Evolutionary conservation across 2,329 filamentous ascomycete species (phyloP), one percentile per base, ranked within the genome.

Genomic region (Colletotrichum graminicola): DNA sequence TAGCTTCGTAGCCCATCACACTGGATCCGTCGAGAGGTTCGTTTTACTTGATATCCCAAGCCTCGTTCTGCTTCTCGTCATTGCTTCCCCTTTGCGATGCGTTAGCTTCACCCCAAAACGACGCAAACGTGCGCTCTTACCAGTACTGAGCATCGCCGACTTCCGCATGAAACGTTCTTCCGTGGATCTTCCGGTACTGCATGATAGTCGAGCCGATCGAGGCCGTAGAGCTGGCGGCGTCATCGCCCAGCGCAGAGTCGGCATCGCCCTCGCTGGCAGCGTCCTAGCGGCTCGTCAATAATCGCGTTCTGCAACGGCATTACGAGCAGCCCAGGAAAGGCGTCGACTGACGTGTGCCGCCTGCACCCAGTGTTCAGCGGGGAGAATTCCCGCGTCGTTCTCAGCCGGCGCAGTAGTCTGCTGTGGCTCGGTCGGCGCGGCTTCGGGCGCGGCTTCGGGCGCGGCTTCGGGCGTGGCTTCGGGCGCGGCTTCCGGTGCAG

Each of bases 111-210:
- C 41, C 16, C 29, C 23, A 21, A 5, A 8, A 21, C 18, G 45
- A 23, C 2, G 6, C n/a, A 16, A 12, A 5, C 23, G 32, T 21
- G 45, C 4, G 23, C 8, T 11, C 41, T 29, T 62, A 71, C 78
- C 79, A 80, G 62, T 80, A 79, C 51, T 75, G 71, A 26, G 76
- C 73, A 47, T 75, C 77, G 21, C 76, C 77, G 8, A 75, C 56
- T 4, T 78, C 77, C 57, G 74, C 75, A 62, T 80, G 79, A 36
- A 76, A 80, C 1, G 77, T 79, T n/a, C 79, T 74, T 1, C 79
- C 79, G 10, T 79, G 70, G 36, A 80, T 73, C 5, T 74, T 77
- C 11, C 79, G 75, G 68, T 80, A 80, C 1, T 76, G 61, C 1
- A 79, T 73, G 36, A 80, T 79, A 32, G 74, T 76, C 18, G 78